Evolutionary conservation across 163 green algal species (phyloP).

Genomic region (Coccomyxa subellipsoidea): DNA sequence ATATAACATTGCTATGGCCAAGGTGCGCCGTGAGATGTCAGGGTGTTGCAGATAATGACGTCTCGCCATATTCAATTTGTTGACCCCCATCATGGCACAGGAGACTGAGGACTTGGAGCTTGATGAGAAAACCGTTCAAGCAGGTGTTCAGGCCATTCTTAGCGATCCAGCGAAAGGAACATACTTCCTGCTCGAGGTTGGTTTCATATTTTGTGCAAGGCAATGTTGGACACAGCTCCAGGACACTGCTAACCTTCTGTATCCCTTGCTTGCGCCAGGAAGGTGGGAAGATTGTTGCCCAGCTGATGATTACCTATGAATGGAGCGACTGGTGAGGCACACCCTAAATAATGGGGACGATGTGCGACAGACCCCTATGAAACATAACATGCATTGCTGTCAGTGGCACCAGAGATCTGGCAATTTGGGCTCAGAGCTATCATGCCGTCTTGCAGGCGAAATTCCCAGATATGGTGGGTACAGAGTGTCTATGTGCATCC

Average conservation of each 20-base stretch:
- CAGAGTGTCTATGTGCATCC: slow-evolving; percentile 25
- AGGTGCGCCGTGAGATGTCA: not conserved
- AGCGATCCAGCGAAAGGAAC: not conserved
- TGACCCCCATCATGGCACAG: too few species aligned
- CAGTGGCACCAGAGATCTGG: not conserved
- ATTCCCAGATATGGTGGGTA: slow-evolving; percentile 23
- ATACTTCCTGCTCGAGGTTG: not conserved
- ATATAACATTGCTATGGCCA: not conserved
- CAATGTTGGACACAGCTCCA: not conserved
- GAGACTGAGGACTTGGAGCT: slow-evolving; percentile 1
- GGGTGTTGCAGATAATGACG: not conserved
- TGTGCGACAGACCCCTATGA: not conserved
- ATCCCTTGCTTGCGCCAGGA: not conserved
- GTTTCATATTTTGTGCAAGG: not conserved
- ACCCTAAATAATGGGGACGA: not conserved
- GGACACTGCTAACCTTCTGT: not conserved
- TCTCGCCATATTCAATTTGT: too few species aligned
- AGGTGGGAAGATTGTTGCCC: slow-evolving; percentile 29
- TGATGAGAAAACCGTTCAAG: not conserved
- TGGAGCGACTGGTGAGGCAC: slow-evolving; percentile 46
- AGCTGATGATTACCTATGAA: slow-evolving; percentile 56
- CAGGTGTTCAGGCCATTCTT: not conserved
- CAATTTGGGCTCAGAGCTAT: not conserved
- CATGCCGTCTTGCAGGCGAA: slow-evolving; percentile 2
- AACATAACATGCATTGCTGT: not conserved